These are phyloP conservation scores for Carex kokanica DNA, from an alignment of 176 grass and related monocot species.

Conservation along the genomic window DNA sequence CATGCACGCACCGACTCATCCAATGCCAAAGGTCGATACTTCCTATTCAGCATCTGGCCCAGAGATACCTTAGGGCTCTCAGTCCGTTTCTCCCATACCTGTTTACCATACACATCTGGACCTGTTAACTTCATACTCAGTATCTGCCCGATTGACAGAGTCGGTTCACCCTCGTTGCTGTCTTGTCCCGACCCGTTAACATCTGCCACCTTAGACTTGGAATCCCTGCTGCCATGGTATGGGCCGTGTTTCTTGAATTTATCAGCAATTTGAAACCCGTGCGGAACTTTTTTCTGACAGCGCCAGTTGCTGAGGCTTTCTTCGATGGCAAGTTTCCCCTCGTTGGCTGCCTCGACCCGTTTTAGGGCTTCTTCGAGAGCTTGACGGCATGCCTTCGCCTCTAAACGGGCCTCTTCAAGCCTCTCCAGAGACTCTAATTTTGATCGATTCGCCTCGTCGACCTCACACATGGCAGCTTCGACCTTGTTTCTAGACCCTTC, in stretches of 20 bases:
- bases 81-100: conserved; percentile 38
- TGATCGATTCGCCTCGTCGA: conserved; percentile 55
- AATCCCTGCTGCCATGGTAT: conserved; percentile 32
- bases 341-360: conserved; percentile 62
- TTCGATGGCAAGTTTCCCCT: conserved; percentile 56
- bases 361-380: conserved; percentile 62
- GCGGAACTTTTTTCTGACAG: conserved; percentile 42
- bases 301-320: conserved; percentile 61
- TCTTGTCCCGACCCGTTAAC: conserved; percentile 11
- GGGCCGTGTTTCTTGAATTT: conserved; percentile 61
- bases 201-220: conserved; percentile 35
- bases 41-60: conserved; percentile 82
- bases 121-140: conserved; percentile 79
- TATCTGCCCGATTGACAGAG: conserved; percentile 91
- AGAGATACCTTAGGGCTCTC: conserved; percentile 54
- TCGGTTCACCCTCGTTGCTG: conserved; percentile 33
- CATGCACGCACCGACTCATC: conserved; percentile 25
- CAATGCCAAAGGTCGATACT: conserved; percentile 26
- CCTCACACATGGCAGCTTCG: conserved; percentile 45
- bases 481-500: conserved; percentile 58
- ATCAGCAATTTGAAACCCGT: conserved; percentile 32
- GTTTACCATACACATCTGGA: conserved; percentile 45
- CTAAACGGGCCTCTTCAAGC: conserved; percentile 55
- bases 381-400: conserved; percentile 67
- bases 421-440: conserved; percentile 37